Evolutionary conservation across 2,329 filamentous ascomycete species (phyloP).

Genomic region (Microdochium trichocladiopsis): DNA sequence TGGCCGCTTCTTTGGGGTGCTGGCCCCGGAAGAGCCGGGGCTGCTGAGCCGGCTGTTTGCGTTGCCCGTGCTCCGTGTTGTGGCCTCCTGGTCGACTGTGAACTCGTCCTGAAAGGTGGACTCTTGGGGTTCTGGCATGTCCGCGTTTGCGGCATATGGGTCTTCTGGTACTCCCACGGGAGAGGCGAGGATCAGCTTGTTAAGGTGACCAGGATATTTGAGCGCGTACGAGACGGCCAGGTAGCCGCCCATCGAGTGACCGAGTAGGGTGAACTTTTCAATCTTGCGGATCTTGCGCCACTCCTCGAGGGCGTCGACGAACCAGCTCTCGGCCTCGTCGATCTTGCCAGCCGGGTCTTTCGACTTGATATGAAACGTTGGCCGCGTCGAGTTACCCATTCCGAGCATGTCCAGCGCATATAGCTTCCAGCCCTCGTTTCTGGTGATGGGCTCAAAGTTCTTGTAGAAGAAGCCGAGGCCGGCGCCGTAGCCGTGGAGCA

Average conservation of each 20-base stretch:
- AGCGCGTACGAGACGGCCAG: conserved; percentile 91
- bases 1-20: conserved; percentile 38
- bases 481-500: conserved; percentile 94
- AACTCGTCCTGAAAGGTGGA: conserved; percentile 74
- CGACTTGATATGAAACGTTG: conserved; percentile 75
- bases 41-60: conserved; percentile 22
- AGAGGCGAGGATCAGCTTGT: conserved; percentile 92
- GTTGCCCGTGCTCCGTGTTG: conserved; percentile 30
- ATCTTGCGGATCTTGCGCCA: conserved; percentile 87
- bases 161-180: conserved; percentile 94
- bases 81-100: conserved; percentile 59
- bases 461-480: conserved; percentile 98
- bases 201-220: conserved; percentile 89
- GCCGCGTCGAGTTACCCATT: conserved; percentile 84
- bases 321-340: conserved; percentile 87
- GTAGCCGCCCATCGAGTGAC: conserved; percentile 91
- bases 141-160: conserved; percentile 76
- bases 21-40: conserved; percentile 11
- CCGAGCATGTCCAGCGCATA: conserved; percentile 93
- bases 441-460: conserved; percentile 85
- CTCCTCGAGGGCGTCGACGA: conserved; percentile 91
- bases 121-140: conserved; percentile 68
- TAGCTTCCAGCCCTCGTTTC: conserved; percentile 74
- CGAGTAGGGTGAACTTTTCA: conserved; percentile 86
- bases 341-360: conserved; percentile 78